phyloP scores from a whole-genome alignment of 768 basidiomycete species.

The Gloeostereum incarnatum region DNA sequence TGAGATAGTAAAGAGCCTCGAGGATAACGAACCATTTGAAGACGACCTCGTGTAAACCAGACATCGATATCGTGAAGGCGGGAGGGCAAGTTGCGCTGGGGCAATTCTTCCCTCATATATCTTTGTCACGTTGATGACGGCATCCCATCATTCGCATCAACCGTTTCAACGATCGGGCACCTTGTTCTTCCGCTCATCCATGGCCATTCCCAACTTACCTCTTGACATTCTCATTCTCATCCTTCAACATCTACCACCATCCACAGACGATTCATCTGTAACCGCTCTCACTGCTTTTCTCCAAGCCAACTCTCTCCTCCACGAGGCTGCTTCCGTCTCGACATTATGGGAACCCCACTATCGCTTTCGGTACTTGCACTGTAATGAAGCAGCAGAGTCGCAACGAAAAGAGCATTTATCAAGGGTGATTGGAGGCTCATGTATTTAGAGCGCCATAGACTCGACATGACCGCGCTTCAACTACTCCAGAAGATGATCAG shows the following conservation, averaged over 20 bases:
- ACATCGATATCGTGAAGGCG: too few species aligned
- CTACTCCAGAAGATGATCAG: conserved; percentile 31
- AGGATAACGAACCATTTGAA: conserved; percentile 11
- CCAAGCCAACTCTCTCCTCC: conserved; percentile 25
- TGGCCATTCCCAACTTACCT: conserved; percentile 3
- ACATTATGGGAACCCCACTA: conserved; percentile 48
- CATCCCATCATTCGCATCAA: too few species aligned
- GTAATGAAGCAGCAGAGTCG: conserved; percentile 24
- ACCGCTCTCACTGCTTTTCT: conserved; percentile 30
- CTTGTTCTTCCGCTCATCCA: too few species aligned
- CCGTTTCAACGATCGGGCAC: too few species aligned
- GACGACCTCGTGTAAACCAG: conserved; percentile 11
- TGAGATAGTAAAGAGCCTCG: conserved; percentile 4
- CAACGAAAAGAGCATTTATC: conserved; percentile 17
- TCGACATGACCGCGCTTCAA: conserved; percentile 31
- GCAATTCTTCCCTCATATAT: too few species aligned
- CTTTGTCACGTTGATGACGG: too few species aligned
- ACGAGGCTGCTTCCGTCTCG: conserved; percentile 30
- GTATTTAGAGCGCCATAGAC: conserved; percentile 32
- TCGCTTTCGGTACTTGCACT: conserved; percentile 34
- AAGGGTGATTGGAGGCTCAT: conserved; percentile 34
- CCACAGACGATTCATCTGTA: neutral
- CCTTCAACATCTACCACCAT: conserved; percentile 5
- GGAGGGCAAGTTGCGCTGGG: too few species aligned
- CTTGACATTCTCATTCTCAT: conserved; percentile 9